Evolutionary conservation across 2,329 filamentous ascomycete species (phyloP), one percentile per base, ranked within the genome.

Genomic region (Clarireedia homoeocarpa): DNA sequence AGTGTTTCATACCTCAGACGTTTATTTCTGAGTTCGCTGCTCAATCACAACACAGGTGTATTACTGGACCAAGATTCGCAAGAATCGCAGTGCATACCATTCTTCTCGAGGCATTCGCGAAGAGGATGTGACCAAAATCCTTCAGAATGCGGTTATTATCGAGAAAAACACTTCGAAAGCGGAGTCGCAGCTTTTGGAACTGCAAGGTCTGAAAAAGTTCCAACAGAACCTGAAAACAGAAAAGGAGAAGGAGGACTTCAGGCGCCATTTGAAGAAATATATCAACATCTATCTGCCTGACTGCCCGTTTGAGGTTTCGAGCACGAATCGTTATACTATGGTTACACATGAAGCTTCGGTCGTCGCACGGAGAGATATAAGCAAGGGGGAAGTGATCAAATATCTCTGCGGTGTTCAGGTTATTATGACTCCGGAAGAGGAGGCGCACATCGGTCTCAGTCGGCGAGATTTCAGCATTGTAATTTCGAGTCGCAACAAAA

Each of bases 401-500:
- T 95, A 96, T 68, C 79, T 99, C 6, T 86, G 84, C 6, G 94
- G 94, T 2, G 94, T 95, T 12, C 88, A 96, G 67, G 92, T 99
- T 24, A 82, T 88, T 40, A 94, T 99, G 74, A 95, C 91, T 0
- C 85, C 88, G 34, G 88, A 96, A 69, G 92, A 99, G 71, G 94
- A 97, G 69, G 80, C 84, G 59, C 84, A 88, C 56, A 81, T 97
- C 57, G 87, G 90, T 26, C 72, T 85, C 61, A 86, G 84, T 58
- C 88, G 94, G 69, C 91, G 92, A 67, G 94, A 99, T 69, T 99
- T 99, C 70, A 96, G 91, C 70, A 91, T 99, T 61, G 91, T 99
- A 34, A 88, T 96, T 67, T 96, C 91, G 60, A 92, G 90, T 62
- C 82, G 94, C 57, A 92, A 88, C 72, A 96, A 95, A 73, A 86